These are phyloP conservation scores for Laburnicola sp. DNA, from an alignment of 2,329 filamentous ascomycete genomes.

Conservation along the genomic window DNA sequence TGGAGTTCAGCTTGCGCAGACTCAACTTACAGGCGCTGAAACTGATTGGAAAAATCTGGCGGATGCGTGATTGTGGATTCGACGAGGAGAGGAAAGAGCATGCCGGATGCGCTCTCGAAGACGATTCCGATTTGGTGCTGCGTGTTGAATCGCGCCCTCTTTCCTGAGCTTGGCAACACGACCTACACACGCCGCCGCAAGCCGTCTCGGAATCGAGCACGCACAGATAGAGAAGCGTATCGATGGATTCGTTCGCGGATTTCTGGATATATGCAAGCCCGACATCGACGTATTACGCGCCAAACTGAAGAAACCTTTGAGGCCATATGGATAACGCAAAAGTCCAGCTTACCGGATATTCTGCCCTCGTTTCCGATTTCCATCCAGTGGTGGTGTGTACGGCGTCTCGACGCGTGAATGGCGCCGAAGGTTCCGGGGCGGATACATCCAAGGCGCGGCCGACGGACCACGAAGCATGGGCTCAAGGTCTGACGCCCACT, in stretches of 20 bases:
- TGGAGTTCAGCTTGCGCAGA: conserved; percentile 84
- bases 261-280: conserved; percentile 61
- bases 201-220: conserved; percentile 76
- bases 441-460: conserved; percentile 76
- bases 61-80: conserved; percentile 92
- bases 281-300: conserved; percentile 58
- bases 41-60: conserved; percentile 64
- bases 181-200: conserved; percentile 70
- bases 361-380: conserved; percentile 59
- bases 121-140: conserved; percentile 93
- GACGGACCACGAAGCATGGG: conserved; percentile 97
- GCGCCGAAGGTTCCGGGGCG: conserved; percentile 63
- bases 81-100: conserved; percentile 86
- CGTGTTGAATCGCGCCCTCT: conserved; percentile 78
- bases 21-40: conserved; percentile 82
- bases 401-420: conserved; percentile 71
- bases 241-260: conserved; percentile 57
- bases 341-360: conserved; percentile 56
- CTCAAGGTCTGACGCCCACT: conserved; percentile 72
- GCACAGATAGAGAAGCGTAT: conserved; percentile 72
- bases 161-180: conserved; percentile 61
- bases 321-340: conserved; percentile 80
- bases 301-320: conserved; percentile 70
- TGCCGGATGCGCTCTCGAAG: conserved; percentile 93
- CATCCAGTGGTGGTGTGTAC: conserved; percentile 83